Evolutionary conservation across 2,329 filamentous ascomycete genomes (phyloP), one percentile per base, ranked within the genome.

Genomic region (Cladosporium sp.): DNA sequence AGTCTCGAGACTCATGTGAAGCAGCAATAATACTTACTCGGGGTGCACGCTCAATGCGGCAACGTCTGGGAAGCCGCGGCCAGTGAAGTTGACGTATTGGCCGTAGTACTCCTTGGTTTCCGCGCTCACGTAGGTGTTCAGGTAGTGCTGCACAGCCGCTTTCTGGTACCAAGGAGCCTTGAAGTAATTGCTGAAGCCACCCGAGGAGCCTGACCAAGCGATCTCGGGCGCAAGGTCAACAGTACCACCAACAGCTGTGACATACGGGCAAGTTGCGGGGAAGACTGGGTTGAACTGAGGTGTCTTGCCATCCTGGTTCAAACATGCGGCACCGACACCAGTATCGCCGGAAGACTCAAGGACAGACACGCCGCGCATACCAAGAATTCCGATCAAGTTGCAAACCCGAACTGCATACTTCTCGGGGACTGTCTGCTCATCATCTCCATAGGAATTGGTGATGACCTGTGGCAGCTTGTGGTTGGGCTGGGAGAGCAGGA

Each of bases 371-470:
- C 88, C 89, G 51, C 88, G 86, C 0, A 86, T 83, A 15, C 87
- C 88, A 60, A 90, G 85, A 70, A 88, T 83, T 64, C 84, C 86
- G 71, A 90, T 87, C 72, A 88, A 78, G 69, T 85, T 83, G 80
- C 88, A 91, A 18, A 90, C 86, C 52, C 83, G 82, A 52, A 79
- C 78, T 18, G 86, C 85, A 72, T 90, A 91, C 18, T 82, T 80
- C 4, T 79, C 72, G 0, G 88, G 88, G 0, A 90, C 79, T 3
- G 82, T 83, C 73, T 89, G 85, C 75, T 91, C 88, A 61, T 86
- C 83, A 67, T 90, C 87, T 64, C 87, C 87, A 73, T 91, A 91
- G 0, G 87, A 89, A 11, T 85, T 87, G 59, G 83, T 85, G 71
- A 91, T 83, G 10, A 87, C 84, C 65, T 86, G 84, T 0, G 89